A percentile compares a stretch with the other conserved stretches of the same genome.
Conservation (phyloP, 257 asterid genomes). For the Solanum rostratum region DNA sequence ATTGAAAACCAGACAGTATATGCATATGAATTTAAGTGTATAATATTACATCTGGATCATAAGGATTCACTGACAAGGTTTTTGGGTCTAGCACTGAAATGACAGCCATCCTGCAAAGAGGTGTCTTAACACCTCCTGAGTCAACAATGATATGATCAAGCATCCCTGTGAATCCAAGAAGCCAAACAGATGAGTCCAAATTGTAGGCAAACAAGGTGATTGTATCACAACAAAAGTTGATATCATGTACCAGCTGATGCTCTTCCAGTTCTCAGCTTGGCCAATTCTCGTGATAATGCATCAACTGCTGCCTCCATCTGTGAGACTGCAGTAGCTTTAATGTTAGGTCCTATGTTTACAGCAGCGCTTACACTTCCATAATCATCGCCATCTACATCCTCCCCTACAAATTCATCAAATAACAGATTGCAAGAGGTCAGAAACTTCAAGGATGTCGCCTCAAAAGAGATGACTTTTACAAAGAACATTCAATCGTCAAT, state of each 20-base stretch:
- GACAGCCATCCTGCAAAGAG: conserved; percentile 78
- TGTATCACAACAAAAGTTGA: neutral
- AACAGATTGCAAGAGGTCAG: neutral
- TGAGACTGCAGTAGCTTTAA: conserved; percentile 40
- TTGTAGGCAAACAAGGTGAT: neutral
- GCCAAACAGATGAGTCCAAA: neutral
- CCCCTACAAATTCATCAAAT: conserved; percentile 10
- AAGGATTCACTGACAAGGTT: conserved; percentile 78
- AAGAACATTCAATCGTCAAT: neutral
- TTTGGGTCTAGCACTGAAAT: conserved; percentile 83
- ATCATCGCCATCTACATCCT: conserved; percentile 26
- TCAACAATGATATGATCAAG: conserved; percentile 93
- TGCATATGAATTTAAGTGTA: conserved; percentile 2
- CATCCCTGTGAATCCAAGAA: conserved; percentile 49
- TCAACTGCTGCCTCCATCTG: conserved; percentile 90
- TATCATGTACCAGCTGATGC: conserved; percentile 60
- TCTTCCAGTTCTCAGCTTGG: conserved; percentile 83
- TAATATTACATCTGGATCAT: conserved; percentile 64
- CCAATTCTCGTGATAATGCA: conserved; percentile 70
- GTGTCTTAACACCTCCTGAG: conserved; percentile 56
- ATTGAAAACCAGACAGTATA: neutral
- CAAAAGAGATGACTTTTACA: neutral
- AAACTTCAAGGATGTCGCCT: neutral
- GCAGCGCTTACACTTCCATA: conserved; percentile 10
- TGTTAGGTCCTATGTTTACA: conserved; percentile 33